Conservation (phyloP, 768 basidiomycete species). For the Tricholoma furcatifolium region DNA sequence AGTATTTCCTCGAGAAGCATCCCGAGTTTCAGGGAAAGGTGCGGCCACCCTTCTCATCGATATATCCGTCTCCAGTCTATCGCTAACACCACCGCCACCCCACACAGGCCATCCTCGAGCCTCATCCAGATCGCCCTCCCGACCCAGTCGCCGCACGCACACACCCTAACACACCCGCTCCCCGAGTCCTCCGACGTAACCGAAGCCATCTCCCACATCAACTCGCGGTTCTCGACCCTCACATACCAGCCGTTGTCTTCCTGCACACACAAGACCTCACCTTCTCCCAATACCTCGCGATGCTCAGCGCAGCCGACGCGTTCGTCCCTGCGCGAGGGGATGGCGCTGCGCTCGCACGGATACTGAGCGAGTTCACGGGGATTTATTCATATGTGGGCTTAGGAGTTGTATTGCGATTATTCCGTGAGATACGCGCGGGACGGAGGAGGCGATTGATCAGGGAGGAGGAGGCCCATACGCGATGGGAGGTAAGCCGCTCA, state of each 20-base stretch:
- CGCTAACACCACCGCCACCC: too few species aligned
- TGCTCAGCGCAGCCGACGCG: constrained; percentile 80
- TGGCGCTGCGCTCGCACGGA: constrained; percentile 80
- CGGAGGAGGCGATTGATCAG: constrained; percentile 47
- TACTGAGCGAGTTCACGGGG: constrained; percentile 87
- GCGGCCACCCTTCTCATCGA: background rate
- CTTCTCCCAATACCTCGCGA: constrained; percentile 81
- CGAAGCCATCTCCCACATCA: constrained; percentile 77
- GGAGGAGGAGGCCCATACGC: constrained; percentile 70
- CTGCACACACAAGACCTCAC: constrained; percentile 82
- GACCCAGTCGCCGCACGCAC: constrained; percentile 75
- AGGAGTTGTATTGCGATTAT: constrained; percentile 84
- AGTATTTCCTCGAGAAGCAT: constrained; percentile 73
- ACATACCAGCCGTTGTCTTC: constrained; percentile 87
- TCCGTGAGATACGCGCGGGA: constrained; percentile 83
- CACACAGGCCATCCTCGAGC: constrained; percentile 69
- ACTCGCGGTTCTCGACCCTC: constrained; percentile 78
- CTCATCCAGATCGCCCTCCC: constrained; percentile 89
- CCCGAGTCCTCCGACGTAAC: constrained; percentile 54
- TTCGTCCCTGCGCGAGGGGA: constrained; percentile 85
- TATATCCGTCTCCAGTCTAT: background rate
- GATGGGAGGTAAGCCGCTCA: too few species aligned
- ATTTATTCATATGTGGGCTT: constrained; percentile 85
- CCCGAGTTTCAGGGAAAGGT: constrained; percentile 82
- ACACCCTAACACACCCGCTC: constrained; percentile 33